These are phyloP conservation scores for Botrytis byssoidea DNA, from an alignment of 2,329 filamentous ascomycete genomes.

Conservation along the genomic window DNA sequence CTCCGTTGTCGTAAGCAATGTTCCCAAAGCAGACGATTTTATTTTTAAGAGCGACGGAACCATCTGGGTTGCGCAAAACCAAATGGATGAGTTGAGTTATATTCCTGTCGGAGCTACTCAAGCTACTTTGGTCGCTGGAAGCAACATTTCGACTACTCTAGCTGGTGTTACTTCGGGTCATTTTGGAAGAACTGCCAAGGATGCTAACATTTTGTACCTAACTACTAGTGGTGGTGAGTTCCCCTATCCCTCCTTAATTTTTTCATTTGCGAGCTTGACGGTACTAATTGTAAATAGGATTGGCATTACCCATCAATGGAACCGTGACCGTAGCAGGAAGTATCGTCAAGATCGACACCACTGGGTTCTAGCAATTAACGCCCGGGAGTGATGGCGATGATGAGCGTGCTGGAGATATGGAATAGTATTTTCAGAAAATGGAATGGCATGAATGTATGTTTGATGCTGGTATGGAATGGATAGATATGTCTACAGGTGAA, in stretches of 20 bases:
- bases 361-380: neutral
- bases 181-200: conserved; percentile 24
- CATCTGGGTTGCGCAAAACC: conserved; percentile 24
- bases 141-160: conserved; percentile 19
- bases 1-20: conserved; percentile 19
- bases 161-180: conserved; percentile 26
- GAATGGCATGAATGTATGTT: neutral
- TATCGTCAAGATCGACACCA: conserved; percentile 5
- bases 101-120: neutral
- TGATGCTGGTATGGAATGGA: neutral
- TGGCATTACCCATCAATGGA: conserved; percentile 14
- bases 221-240: conserved; percentile 28
- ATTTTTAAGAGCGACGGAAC: conserved; percentile 24
- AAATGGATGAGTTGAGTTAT: conserved; percentile 22
- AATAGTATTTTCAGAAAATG: neutral
- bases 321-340: conserved; percentile 11
- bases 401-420: neutral
- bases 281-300: neutral
- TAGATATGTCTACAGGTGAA: neutral
- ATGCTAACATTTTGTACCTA: conserved; percentile 25
- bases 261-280: neutral
- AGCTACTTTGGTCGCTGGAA: conserved; percentile 22
- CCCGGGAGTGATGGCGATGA: neutral
- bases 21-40: conserved; percentile 26
- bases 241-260: too few species aligned